These are phyloP conservation scores for Lotus japonicus DNA, from an alignment of 306 rosid genomes.

Conservation along the genomic window DNA sequence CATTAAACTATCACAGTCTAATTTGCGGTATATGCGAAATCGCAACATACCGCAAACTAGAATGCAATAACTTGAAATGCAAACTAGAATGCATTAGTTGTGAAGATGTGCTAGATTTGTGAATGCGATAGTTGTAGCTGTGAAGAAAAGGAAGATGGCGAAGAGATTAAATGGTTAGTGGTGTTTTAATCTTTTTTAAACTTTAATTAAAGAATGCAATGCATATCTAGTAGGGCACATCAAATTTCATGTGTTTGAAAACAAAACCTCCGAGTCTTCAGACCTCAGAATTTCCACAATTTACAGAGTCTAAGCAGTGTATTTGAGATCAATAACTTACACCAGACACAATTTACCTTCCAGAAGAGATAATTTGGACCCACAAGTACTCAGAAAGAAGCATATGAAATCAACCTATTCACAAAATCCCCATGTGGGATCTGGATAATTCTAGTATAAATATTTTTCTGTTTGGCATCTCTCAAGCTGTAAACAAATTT, in stretches of 20 bases:
- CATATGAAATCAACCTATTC: slow-evolving; percentile 28
- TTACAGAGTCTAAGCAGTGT: background rate
- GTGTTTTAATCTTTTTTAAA: no score
- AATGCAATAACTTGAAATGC: no score
- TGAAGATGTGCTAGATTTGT: no score
- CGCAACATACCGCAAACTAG: no score
- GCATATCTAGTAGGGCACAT: background rate
- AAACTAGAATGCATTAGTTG: no score
- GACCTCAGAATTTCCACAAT: no score
- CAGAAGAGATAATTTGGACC: slow-evolving; percentile 5
- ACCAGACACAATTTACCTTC: slow-evolving; percentile 21
- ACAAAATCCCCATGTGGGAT: slow-evolving; percentile 23
- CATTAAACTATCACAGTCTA: no score
- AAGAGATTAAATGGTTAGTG: no score
- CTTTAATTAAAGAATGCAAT: background rate
- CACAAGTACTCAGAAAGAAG: background rate
- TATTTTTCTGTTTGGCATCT: slow-evolving; percentile 15
- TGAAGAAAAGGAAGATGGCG: no score
- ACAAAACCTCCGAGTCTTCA: background rate
- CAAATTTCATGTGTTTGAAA: no score
- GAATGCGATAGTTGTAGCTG: no score
- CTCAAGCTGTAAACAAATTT: background rate
- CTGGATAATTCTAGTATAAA: background rate
- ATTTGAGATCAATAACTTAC: background rate
- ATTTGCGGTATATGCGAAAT: no score